These are phyloP conservation scores for Camelina hispida DNA, from an alignment of 345 rosid species.

Conservation along the genomic window DNA sequence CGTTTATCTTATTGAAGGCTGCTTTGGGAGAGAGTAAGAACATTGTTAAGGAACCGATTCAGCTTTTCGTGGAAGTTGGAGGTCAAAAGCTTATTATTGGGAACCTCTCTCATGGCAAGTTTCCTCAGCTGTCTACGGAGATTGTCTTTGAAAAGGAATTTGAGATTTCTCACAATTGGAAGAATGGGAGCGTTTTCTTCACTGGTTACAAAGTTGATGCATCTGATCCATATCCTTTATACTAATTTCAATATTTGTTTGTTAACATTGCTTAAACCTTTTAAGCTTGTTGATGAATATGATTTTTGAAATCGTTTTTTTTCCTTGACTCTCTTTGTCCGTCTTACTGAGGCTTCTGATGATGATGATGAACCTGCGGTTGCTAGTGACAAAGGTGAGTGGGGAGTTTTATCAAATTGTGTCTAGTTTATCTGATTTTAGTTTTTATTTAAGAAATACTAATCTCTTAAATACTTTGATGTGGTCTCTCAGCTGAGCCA, in stretches of 20 bases:
- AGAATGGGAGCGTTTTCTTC: constrained; percentile 70
- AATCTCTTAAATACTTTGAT: constrained; percentile 3
- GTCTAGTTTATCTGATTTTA: not conserved
- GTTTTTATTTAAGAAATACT: not conserved
- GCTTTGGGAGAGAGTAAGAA: constrained; percentile 64
- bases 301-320: not conserved
- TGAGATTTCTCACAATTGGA: constrained; percentile 72
- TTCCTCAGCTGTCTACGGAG: constrained; percentile 67
- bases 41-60: constrained; percentile 48
- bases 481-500: constrained; percentile 35
- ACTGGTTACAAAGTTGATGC: constrained; percentile 58
- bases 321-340: constrained; percentile 45
- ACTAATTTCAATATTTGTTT: not conserved
- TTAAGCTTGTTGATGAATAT: constrained; percentile 16
- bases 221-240: constrained; percentile 57
- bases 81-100: constrained; percentile 64
- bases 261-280: not conserved
- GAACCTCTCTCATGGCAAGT: constrained; percentile 62
- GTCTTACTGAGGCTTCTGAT: constrained; percentile 38
- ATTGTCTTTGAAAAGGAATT: constrained; percentile 59
- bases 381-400: constrained; percentile 42
- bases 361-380: constrained; percentile 32
- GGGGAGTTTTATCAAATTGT: not conserved
- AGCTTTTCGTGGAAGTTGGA: constrained; percentile 46
- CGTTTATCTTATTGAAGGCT: constrained; percentile 48